phyloP scores from a whole-genome alignment of 1,284 basidiomycete genomes.

The Ganoderma multipileum region DNA sequence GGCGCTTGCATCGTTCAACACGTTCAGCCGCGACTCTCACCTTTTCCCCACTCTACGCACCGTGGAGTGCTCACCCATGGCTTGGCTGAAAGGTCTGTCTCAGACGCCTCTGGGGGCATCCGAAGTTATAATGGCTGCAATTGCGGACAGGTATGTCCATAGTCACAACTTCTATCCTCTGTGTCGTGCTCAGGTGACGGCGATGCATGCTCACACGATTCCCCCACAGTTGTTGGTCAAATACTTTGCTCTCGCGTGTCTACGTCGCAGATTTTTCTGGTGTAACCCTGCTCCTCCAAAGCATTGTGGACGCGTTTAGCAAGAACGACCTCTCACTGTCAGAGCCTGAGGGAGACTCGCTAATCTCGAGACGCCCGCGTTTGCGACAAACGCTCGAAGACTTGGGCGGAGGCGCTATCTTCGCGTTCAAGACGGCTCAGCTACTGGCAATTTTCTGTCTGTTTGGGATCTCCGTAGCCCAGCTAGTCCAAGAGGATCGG shows the following conservation, averaged over 20 bases:
- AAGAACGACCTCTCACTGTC: neutral
- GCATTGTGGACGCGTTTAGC: neutral
- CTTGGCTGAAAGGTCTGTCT: conserved; percentile 11
- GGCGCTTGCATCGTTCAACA: neutral
- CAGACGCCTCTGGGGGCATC: conserved; percentile 14
- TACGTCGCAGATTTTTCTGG: conserved; percentile 17
- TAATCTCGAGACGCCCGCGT: conserved; percentile 21
- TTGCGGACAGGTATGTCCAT: conserved; percentile 13
- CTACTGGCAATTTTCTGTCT: conserved; percentile 22
- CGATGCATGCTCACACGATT: neutral
- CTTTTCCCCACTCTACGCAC: neutral
- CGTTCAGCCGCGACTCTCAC: neutral
- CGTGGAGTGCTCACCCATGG: conserved; percentile 9
- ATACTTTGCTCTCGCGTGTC: conserved; percentile 14
- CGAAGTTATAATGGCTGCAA: conserved; percentile 6
- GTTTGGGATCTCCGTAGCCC: conserved; percentile 14
- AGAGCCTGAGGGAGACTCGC: neutral
- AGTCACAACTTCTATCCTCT: neutral
- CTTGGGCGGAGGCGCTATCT: conserved; percentile 32
- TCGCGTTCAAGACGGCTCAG: conserved; percentile 34
- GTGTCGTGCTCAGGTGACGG: neutral
- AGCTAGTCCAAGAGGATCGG: neutral
- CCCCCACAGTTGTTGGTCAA: conserved; percentile 17
- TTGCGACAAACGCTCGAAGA: conserved; percentile 2
- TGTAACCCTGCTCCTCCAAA: neutral